Conservation (phyloP, 2,329 filamentous ascomycete species). For the Thelonectria discophora region DNA sequence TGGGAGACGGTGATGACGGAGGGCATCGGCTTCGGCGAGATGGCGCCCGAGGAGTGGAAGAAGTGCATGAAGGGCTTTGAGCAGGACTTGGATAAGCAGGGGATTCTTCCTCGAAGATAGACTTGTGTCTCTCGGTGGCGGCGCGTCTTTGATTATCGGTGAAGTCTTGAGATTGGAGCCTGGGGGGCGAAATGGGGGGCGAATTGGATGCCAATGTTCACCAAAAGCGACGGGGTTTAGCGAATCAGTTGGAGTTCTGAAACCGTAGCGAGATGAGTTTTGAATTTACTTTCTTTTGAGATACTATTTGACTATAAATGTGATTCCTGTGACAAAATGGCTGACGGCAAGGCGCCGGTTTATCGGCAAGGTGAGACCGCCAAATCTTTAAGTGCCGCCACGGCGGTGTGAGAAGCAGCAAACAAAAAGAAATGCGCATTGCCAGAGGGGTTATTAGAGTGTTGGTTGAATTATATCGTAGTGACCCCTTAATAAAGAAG, state of each 20-base stretch:
- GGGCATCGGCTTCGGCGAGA: conserved; percentile 27
- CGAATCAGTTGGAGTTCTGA: no score
- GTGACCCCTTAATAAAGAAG: neutral
- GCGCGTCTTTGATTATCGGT: no score
- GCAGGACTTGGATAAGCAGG: conserved; percentile 35
- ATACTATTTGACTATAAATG: neutral
- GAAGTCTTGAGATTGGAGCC: no score
- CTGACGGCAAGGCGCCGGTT: neutral
- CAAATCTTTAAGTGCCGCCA: neutral
- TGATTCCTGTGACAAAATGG: neutral
- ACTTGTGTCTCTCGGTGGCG: neutral
- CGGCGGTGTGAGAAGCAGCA: neutral
- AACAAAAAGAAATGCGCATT: neutral
- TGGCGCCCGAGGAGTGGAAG: conserved; percentile 25
- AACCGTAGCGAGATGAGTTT: no score
- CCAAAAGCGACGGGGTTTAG: no score
- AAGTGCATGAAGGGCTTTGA: conserved; percentile 29
- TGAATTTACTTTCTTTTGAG: no score
- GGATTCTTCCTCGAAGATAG: conserved; percentile 24
- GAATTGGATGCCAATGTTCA: neutral
- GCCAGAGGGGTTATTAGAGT: no score
- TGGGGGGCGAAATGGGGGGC: neutral
- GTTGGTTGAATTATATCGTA: neutral
- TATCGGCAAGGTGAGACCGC: neutral
- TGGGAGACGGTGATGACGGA: conserved; percentile 33